phyloP scores from a whole-genome alignment of 1,284 basidiomycete species.

The Rugiboletus extremiorientalis region DNA sequence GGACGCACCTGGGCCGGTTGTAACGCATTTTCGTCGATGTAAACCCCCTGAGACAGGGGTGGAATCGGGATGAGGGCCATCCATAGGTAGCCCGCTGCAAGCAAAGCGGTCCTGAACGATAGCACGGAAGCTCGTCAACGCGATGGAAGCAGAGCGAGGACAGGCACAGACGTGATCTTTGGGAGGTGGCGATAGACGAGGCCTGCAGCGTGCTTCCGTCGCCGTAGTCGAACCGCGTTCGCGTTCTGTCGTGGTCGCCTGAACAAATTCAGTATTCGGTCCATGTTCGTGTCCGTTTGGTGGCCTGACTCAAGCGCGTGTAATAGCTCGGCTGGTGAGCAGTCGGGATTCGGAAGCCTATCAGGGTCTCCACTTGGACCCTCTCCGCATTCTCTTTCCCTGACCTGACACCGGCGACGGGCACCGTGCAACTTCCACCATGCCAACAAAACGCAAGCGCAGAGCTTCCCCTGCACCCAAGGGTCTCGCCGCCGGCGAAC shows the following conservation, averaged over 20 bases:
- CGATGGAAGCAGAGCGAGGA: neutral
- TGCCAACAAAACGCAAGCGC: conserved; percentile 65
- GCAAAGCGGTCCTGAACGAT: conserved; percentile 49
- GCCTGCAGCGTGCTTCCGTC: conserved; percentile 25
- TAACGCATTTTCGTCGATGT: conserved; percentile 92
- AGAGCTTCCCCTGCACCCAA: conserved; percentile 47
- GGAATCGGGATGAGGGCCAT: conserved; percentile 68
- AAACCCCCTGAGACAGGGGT: conserved; percentile 65
- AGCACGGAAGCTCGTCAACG: neutral
- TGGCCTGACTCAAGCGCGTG: neutral
- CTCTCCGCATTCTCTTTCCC: conserved; percentile 18
- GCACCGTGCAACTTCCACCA: conserved; percentile 22
- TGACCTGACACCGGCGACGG: neutral
- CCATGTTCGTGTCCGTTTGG: conserved; percentile 12
- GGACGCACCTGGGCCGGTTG: conserved; percentile 79
- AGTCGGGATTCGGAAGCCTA: conserved; percentile 27
- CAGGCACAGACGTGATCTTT: conserved; percentile 33
- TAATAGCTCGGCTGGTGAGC: conserved; percentile 11
- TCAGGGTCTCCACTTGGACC: conserved; percentile 19
- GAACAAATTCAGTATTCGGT: conserved; percentile 22
- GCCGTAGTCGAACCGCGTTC: conserved; percentile 22
- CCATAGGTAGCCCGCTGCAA: conserved; percentile 72
- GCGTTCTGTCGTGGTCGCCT: conserved; percentile 14
- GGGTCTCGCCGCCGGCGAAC: conserved; percentile 58
- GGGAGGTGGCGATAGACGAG: conserved; percentile 25